Evolutionary conservation across 2,329 filamentous ascomycete genomes (phyloP), one percentile per base, ranked within the genome.

Genomic region (Bipolaris oryzae): DNA sequence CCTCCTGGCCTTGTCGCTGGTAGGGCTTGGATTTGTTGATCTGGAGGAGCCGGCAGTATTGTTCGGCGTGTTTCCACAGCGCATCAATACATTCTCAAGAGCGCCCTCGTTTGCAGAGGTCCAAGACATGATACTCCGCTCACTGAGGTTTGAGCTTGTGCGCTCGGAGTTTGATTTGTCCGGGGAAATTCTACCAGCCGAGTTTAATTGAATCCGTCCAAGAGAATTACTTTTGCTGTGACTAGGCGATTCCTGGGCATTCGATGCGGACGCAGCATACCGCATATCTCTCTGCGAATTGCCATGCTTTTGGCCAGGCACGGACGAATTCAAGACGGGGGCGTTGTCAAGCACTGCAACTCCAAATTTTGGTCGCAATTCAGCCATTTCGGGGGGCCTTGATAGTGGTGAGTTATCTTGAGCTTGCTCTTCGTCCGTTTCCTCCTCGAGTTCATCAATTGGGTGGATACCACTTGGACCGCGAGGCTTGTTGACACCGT

Each of bases 371-470:
- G 28, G 52, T n/a, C 49, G 46, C 10, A 52, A 49, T 52, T 74
- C 68, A 31, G 53, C 38, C 70, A 73, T 74, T 41, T 73, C 72
- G 9, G 59, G 60, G 16, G 63, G 57, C 23, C 42, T 48, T 6
- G 57, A 62, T 21, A 66, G 46, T 1, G 57, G 54, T 7, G 57
- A 60, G 15, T 60, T 53, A 11, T 71, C 68, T 20, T 60, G 66
- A 1, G 54, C 33, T 7, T 55, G 33, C n/a, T 68, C 61, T 3
- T 56, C 59, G 5, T 69, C 68, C 7, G 64, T 53, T 48, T 86
- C 83, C 60, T 87, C 86, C 56, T 88, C 86, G 11, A 81, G 75
- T 67, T 87, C 84, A 35, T 87, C 85, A 43, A 89, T 89, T 0
- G 85, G 84, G 67, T 87, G 85, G 23, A 88, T 88, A 21, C 79